These are phyloP conservation scores for Stellera chamaejasme DNA, from an alignment of 345 rosid species.

Conservation along the genomic window DNA sequence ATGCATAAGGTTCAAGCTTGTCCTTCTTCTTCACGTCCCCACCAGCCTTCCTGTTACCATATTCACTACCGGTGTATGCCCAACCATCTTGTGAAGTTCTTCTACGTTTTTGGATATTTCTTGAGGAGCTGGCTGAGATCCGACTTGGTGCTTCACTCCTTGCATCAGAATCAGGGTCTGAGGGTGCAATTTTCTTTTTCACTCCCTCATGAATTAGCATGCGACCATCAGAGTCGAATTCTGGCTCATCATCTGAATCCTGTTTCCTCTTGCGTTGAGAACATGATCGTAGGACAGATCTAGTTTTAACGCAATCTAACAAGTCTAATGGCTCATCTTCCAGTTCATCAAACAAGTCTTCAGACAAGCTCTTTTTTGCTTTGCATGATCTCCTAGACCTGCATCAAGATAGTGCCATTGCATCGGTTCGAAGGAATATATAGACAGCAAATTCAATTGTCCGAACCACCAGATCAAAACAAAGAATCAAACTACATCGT, in stretches of 20 bases:
- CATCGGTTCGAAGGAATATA: slow-evolving; percentile 10
- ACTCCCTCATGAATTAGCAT: slow-evolving; percentile 52
- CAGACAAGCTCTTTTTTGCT: slow-evolving; percentile 60
- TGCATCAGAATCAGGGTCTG: slow-evolving; percentile 39
- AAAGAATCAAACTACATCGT: too few species aligned
- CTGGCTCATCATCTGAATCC: slow-evolving; percentile 77
- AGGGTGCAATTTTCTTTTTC: slow-evolving; percentile 29
- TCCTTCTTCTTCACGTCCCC: slow-evolving; percentile 86
- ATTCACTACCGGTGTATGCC: slow-evolving; percentile 83
- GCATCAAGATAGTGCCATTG: slow-evolving; percentile 1
- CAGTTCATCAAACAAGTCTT: slow-evolving; percentile 53
- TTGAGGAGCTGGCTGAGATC: slow-evolving; percentile 36
- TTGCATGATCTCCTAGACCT: slow-evolving; percentile 49
- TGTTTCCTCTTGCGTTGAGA: slow-evolving; percentile 42
- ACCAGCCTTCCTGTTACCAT: slow-evolving; percentile 79
- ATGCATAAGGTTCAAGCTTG: slow-evolving; percentile 83
- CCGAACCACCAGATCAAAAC: too few species aligned
- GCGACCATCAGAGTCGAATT: slow-evolving; percentile 79
- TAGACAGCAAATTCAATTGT: too few species aligned
- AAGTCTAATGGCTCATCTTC: slow-evolving; percentile 94
- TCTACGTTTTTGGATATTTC: slow-evolving; percentile 52
- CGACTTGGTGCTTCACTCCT: slow-evolving; percentile 54
- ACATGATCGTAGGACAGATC: slow-evolving; percentile 66
- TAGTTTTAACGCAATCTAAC: slow-evolving; percentile 67
- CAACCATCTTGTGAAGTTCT: slow-evolving; percentile 73